phyloP scores from a whole-genome alignment of 495 filamentous ascomycete genomes.

The Penicillium arizonense region DNA sequence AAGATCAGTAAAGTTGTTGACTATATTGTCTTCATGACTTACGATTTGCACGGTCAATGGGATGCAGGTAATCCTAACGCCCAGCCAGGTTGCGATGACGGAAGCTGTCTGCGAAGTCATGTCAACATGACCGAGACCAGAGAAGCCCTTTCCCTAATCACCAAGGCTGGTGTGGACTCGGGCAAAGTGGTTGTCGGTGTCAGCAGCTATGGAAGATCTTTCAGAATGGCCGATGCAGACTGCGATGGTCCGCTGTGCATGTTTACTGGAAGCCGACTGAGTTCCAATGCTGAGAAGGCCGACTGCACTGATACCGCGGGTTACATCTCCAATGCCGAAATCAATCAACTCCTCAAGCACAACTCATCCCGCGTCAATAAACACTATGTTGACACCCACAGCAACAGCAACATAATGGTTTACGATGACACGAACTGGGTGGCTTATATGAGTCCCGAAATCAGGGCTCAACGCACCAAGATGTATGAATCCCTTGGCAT shows the following conservation, averaged over 20 bases:
- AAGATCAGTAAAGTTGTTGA: slow-evolving; percentile 20
- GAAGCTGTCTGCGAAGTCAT: slow-evolving; percentile 29
- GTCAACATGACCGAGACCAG: slow-evolving; percentile 40
- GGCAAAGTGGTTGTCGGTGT: slow-evolving; percentile 38
- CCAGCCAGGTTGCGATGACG: background rate
- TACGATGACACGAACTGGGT: slow-evolving; percentile 45
- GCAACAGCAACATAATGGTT: slow-evolving; percentile 37
- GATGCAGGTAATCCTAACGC: background rate
- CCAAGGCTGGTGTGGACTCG: slow-evolving; percentile 38
- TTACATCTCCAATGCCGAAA: slow-evolving; percentile 22
- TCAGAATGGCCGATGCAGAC: slow-evolving; percentile 30
- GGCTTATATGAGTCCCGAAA: slow-evolving; percentile 35
- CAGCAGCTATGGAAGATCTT: slow-evolving; percentile 38
- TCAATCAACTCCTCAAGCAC: slow-evolving; percentile 5
- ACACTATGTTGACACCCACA: slow-evolving; percentile 5
- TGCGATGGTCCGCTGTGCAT: slow-evolving; percentile 5
- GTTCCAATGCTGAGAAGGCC: slow-evolving; percentile 1
- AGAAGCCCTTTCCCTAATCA: slow-evolving; percentile 37
- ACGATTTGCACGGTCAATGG: slow-evolving; percentile 31
- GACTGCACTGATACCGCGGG: slow-evolving; percentile 24
- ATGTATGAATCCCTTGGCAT: slow-evolving; percentile 30
- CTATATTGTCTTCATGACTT: slow-evolving; percentile 39
- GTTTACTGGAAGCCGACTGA: background rate
- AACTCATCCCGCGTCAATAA: slow-evolving; percentile 2
- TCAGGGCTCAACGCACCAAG: slow-evolving; percentile 12